Conservation (phyloP, 2,329 filamentous ascomycete genomes). For the Alternaria arbusti region DNA sequence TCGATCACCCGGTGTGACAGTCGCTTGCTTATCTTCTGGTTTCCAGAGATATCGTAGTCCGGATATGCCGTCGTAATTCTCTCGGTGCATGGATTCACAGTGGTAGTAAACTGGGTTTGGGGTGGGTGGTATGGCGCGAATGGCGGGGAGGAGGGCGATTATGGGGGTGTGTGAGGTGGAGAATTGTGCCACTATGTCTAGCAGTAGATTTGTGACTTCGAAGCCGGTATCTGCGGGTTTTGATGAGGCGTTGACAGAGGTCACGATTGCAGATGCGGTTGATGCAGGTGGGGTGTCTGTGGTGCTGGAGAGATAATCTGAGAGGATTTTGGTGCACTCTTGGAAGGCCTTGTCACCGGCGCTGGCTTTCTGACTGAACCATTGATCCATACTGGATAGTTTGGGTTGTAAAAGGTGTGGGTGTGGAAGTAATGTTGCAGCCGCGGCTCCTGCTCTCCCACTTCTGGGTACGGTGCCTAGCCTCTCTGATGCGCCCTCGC, state of each 20-base stretch:
- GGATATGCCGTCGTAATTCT: not conserved
- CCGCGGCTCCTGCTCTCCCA: not conserved
- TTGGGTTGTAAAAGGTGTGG: not conserved
- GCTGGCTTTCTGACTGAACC: not conserved
- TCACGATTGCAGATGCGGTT: not conserved
- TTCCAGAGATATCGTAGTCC: not conserved
- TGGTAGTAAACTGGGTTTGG: not conserved
- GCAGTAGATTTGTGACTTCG: not conserved
- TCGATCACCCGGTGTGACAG: not conserved
- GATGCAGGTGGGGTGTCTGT: not conserved
- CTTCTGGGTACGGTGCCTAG: too few relatives aligned
- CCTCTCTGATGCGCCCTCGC: too few relatives aligned
- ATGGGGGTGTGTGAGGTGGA: not conserved
- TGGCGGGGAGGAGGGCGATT: not conserved
- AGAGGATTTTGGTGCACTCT: not conserved
- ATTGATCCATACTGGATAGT: not conserved
- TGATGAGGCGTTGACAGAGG: not conserved
- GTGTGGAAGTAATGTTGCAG: not conserved
- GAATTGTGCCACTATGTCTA: not conserved
- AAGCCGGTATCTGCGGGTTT: not conserved
- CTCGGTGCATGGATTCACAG: not conserved
- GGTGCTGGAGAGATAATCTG: not conserved
- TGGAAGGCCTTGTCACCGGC: not conserved
- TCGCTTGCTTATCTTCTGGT: not conserved
- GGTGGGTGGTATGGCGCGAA: not conserved